Evolutionary conservation across 2,329 filamentous ascomycete genomes (phyloP).

Genomic region (Ophiostoma triangulosporum): DNA sequence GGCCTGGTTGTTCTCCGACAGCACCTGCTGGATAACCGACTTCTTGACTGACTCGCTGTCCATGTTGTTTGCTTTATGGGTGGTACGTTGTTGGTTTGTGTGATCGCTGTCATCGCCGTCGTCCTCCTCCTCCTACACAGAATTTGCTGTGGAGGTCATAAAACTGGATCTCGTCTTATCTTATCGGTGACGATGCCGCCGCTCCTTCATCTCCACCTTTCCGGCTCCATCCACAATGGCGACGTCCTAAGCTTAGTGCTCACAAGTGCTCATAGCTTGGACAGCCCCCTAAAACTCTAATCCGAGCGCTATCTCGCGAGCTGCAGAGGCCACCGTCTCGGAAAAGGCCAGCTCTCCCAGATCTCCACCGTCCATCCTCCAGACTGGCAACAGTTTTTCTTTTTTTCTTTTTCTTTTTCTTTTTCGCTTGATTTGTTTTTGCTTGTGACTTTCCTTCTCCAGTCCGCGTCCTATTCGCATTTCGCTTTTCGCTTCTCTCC

Average conservation of each 20-base stretch:
- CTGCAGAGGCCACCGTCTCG: not conserved
- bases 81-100: not conserved
- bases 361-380: slow-evolving; percentile 8
- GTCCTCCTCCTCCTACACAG: not conserved
- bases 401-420: not conserved
- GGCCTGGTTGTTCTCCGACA: slow-evolving; percentile 16
- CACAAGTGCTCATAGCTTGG: no score
- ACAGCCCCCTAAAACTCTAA: not conserved
- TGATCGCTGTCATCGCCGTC: not conserved
- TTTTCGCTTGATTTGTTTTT: not conserved
- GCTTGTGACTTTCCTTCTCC: not conserved
- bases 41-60: slow-evolving; percentile 45
- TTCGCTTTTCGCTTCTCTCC: not conserved
- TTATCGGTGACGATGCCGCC: not conserved
- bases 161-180: slow-evolving; percentile 9
- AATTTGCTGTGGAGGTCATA: not conserved
- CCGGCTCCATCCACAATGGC: not conserved
- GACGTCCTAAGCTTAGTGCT: no score
- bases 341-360: slow-evolving; percentile 16
- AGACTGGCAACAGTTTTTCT: not conserved
- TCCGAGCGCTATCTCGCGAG: not conserved
- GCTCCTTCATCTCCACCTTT: not conserved
- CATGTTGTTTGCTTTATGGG: slow-evolving; percentile 27
- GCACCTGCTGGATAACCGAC: slow-evolving; percentile 51
- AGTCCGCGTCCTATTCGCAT: no score